Percentiles rank a stretch among this genome's conserved stretches.
Conservation (phyloP, 1,284 basidiomycete species). For the Ustilago esculenta region DNA sequence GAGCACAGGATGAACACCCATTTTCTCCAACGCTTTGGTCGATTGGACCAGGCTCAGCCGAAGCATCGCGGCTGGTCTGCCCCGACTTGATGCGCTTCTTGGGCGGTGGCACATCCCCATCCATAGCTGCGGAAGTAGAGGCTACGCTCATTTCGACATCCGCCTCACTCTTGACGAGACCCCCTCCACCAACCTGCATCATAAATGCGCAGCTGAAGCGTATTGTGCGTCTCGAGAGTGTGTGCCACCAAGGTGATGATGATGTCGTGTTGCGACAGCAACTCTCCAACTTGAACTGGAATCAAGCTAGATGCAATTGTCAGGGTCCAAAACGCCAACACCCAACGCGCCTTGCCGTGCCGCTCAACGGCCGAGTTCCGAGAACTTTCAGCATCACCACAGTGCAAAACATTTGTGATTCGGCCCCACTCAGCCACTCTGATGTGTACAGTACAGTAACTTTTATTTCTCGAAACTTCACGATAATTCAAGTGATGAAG, state of each 20-base stretch:
- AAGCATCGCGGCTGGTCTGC: constrained; percentile 1
- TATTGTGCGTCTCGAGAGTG: background rate
- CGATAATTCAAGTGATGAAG: too few species aligned
- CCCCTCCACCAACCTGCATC: background rate
- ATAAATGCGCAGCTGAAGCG: background rate
- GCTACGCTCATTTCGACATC: background rate
- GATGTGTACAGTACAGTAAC: too few species aligned
- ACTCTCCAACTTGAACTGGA: too few species aligned
- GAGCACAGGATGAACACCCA: too few species aligned
- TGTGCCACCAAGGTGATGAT: background rate
- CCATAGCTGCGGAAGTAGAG: constrained; percentile 6
- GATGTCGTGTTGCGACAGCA: constrained; percentile 6
- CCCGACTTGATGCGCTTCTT: constrained; percentile 28
- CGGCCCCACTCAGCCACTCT: too few species aligned
- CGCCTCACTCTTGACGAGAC: background rate
- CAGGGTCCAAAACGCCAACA: constrained; percentile 35
- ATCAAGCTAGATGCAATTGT: too few species aligned
- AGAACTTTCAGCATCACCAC: too few species aligned
- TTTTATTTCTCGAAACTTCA: too few species aligned
- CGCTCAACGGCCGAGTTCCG: constrained; percentile 31
- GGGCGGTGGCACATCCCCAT: constrained; percentile 19
- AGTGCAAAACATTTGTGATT: too few species aligned
- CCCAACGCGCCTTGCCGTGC: too few species aligned
- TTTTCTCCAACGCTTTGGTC: too few species aligned
- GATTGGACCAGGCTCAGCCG: background rate